phyloP scores from a whole-genome alignment of 31 red algal genomes.

The Pterothamnion heteromorphum region DNA sequence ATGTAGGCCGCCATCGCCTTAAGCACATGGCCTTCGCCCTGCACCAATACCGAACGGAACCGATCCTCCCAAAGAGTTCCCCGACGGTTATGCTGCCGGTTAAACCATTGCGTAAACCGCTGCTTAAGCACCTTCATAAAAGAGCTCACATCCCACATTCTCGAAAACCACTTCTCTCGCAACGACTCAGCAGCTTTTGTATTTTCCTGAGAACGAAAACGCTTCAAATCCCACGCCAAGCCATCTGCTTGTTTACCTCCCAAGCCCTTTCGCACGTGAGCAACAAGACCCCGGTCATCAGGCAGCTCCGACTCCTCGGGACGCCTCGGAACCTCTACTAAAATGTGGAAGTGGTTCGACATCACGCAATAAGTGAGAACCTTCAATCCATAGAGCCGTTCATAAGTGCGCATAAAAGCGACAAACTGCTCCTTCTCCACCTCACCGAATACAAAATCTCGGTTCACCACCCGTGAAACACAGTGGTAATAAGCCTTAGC shows the following conservation, averaged over 20 bases:
- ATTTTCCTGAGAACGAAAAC: not conserved
- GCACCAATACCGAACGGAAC: conserved; percentile 2
- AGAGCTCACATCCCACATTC: not conserved
- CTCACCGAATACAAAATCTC: conserved; percentile 24
- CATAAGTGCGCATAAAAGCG: not conserved
- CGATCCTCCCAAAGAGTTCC: conserved; percentile 1
- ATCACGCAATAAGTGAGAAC: conserved; percentile 29
- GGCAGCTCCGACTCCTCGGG: not conserved
- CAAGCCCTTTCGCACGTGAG: not conserved
- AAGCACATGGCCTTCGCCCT: not conserved
- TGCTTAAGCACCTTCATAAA: conserved; percentile 47
- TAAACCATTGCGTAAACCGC: conserved; percentile 37
- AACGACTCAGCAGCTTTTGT: not conserved
- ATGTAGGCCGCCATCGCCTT: conserved; percentile 46
- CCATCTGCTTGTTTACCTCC: not conserved
- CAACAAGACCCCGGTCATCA: not conserved
- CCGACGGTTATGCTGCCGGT: not conserved
- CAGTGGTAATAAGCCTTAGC: too few relatives aligned
- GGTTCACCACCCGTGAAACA: conserved; percentile 24
- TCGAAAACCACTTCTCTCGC: not conserved
- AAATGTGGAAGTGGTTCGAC: conserved; percentile 34
- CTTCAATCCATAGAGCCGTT: conserved; percentile 6
- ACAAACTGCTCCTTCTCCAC: conserved; percentile 32
- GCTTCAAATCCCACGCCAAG: not conserved
- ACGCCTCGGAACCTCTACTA: conserved; percentile 26